These are phyloP conservation scores for Punica granatum DNA, from an alignment of 345 rosid species.

Conservation along the genomic window DNA sequence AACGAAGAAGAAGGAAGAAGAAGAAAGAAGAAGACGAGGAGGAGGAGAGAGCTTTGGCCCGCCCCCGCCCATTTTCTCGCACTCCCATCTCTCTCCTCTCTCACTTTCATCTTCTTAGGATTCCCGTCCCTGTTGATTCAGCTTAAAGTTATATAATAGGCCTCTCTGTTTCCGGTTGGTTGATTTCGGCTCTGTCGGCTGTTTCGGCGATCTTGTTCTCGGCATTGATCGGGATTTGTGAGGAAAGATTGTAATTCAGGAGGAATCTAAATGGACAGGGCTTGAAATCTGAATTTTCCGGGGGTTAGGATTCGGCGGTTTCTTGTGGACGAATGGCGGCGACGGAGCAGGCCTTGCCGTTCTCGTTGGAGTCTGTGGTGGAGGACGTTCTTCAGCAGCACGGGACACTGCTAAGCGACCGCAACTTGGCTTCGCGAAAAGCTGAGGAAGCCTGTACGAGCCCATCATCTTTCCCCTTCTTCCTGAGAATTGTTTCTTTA, in stretches of 20 bases:
- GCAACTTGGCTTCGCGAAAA: slow-evolving; percentile 39
- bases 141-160: background rate
- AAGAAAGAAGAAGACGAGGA: slow-evolving; percentile 33
- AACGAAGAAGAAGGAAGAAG: slow-evolving; percentile 11
- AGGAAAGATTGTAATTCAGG: background rate
- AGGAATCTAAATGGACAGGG: background rate
- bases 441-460: slow-evolving; percentile 67
- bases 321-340: slow-evolving; percentile 41
- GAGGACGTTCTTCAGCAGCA: slow-evolving; percentile 75
- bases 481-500: slow-evolving; percentile 1
- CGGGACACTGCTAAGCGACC: slow-evolving; percentile 27
- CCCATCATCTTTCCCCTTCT: slow-evolving; percentile 5
- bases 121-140: background rate
- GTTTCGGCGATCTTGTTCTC: background rate
- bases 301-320: slow-evolving; percentile 4
- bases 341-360: slow-evolving; percentile 36
- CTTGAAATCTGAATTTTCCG: background rate
- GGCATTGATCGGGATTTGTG: background rate
- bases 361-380: slow-evolving; percentile 58
- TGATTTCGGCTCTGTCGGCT: background rate
- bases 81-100: slow-evolving; percentile 7
- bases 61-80: background rate
- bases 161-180: no score
- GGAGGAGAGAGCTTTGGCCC: slow-evolving; percentile 2
- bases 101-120: slow-evolving; percentile 4